Base-by-base conservation (phyloP, 768 basidiomycete genomes). In the Kwoniella heveanensis region DNA sequence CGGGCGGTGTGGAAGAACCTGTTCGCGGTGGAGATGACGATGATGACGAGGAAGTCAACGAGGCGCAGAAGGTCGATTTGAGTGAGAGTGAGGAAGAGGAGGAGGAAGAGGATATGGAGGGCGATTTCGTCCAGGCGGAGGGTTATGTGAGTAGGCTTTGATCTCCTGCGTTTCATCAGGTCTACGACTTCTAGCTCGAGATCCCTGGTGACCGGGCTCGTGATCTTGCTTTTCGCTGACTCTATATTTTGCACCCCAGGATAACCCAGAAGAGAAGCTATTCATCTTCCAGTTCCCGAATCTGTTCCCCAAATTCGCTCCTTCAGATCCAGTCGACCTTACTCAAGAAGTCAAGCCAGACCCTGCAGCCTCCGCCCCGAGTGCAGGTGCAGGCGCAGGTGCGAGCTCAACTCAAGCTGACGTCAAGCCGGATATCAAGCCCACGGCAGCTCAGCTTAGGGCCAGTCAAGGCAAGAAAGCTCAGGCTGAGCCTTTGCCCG, bases 261-360 rank as follows among this genome's bases (percentile, higher is more conserved):
- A 74, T 51, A 55, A 71, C 29, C 77, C 76, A 10, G 68, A 70
- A 36, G 65, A 73, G 32, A 78, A 77, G 21, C 81, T 95, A 2
- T 95, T 90, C 73, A 88, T 92, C 69, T 93, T 95, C 82, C 92
- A 94, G 75, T 95, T 95, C 72, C 93, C 93, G 0, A 78, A 83
- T 9, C 90, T 91, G 0, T 93, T 96, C 79, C 92, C 92, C 0
- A 84, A 82, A 4, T 93, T 93, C 80, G 62, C 82, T 1, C 81
- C 85, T 7, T 72, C 81, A 7, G 66, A 79, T 8, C 64, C 80
- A 21, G 72, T 76, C 9, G 73, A 68, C 30, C 53, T 66, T 25
- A 81, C 83, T 51, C 76, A 82, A 46, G 81, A 83, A 57, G 69
- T 58, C n/a, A 65, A 70, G 30, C 49, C 60, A 44, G 85, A 87